These are phyloP conservation scores for Calophaca sinica DNA, from an alignment of 306 rosid genomes.

Conservation along the genomic window DNA sequence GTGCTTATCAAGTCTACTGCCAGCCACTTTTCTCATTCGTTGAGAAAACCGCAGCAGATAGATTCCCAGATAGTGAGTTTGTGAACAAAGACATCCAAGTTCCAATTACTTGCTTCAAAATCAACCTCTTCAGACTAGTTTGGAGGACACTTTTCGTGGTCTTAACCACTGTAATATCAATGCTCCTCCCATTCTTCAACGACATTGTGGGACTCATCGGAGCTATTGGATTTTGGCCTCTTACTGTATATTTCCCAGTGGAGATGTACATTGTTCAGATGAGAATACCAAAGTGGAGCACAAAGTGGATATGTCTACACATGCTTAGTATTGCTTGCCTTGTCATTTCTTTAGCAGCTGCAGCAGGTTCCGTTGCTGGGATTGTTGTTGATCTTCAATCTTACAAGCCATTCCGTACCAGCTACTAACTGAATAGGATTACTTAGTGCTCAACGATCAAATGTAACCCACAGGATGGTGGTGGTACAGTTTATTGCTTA, in stretches of 20 bases:
- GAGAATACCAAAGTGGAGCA: conserved; percentile 47
- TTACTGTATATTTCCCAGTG: conserved; percentile 58
- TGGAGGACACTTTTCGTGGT: conserved; percentile 61
- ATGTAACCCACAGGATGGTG: conserved; percentile 35
- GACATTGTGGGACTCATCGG: conserved; percentile 57
- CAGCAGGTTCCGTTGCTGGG: conserved; percentile 53
- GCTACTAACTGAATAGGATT: conserved; percentile 24
- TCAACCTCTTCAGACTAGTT: conserved; percentile 50
- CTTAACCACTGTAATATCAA: conserved; percentile 39
- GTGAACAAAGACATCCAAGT: conserved; percentile 35
- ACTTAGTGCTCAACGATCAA: not conserved
- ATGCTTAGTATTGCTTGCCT: conserved; percentile 49
- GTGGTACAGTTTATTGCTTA: not conserved
- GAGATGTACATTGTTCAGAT: conserved; percentile 53
- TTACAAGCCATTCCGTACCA: conserved; percentile 49
- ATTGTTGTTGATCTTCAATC: conserved; percentile 38
- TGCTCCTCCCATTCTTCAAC: conserved; percentile 59
- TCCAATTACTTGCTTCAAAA: conserved; percentile 34
- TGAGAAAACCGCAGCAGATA: conserved; percentile 20
- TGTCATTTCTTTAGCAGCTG: conserved; percentile 40
- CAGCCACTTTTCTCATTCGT: conserved; percentile 54
- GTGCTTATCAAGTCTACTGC: conserved; percentile 57
- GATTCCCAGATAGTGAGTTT: conserved; percentile 43
- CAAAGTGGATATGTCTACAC: conserved; percentile 48
- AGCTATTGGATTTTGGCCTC: conserved; percentile 60